Base-by-base conservation (phyloP, 2,329 filamentous ascomycete genomes). In the Lojkania enalia region DNA sequence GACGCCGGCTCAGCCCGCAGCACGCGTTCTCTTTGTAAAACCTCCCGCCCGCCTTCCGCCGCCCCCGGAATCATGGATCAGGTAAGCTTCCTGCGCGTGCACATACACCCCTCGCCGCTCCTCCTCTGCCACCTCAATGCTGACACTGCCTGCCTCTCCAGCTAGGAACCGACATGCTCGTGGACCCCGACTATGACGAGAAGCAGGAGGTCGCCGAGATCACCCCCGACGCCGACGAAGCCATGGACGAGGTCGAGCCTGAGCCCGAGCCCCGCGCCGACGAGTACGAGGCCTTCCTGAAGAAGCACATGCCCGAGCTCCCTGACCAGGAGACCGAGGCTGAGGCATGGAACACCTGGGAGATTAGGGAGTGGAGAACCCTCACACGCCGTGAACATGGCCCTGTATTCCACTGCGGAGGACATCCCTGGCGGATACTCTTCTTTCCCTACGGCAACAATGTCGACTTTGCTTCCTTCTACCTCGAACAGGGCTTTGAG, bases 361-460 rank as follows among this genome's bases (percentile, higher is more conserved):
- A 88, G 20, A 89, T 99, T 50, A 80, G 88, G 58, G 80, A 87
- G 51, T 99, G 92, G 91, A 81, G 87, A 54, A 79, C 74, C 27
- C 73, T 95, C 57, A 77, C 79, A 13, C 87, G 88, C 72, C 90
- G 88, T 66, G 86, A 94, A 62, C 90, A 95, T 74, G 90, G 94
- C 2, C 94, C 94, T 2, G 69, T 86, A 46, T 99, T 99, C 69
- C 70, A 94, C 49, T 92, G 89, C 53, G 91, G 85, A 38, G 91
- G 88, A 38, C 86, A 84, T 66, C 94, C 92, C 68, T 99, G 94
- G 94, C 87, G 92, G 61, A 86, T 97, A 59, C 81, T 99, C 12
- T 90, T 99, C 67, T 99, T 99, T 64, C 92, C 94, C 0, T 90
- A 85, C 52, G 94, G 94, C 39, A 99, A 99, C 69, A 92, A 95